Base-by-base conservation (phyloP, 306 rosid genomes). In the Casuarina cunninghamiana region DNA sequence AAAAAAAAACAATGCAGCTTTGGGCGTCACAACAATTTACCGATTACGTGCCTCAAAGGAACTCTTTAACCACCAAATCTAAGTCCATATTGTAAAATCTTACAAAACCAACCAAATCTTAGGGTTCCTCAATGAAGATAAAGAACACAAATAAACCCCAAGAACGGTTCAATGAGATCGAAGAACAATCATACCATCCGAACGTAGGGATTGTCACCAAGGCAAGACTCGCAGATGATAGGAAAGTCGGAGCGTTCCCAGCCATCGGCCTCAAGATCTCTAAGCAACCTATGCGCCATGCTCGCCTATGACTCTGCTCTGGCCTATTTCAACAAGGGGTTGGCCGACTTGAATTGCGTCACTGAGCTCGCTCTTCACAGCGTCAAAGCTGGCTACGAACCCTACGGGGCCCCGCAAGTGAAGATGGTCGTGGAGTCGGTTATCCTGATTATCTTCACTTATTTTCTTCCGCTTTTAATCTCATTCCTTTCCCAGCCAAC, bases 231-330 rank as follows among this genome's bases (percentile, higher is more conserved):
- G 45, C 91, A 88, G 78, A 85, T 85, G 77, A 88, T 88, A 32
- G 91, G 91, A 70, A 88, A 88, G 39, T 88, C 91, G 39, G 91
- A 85, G 19, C 91, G 87, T 4, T 88, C 91, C 91, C 91, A 88
- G 11, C 91, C 91, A 6, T 88, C 91, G 10, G 89, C 91, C 78
- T 88, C 86, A n/a, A 78, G 89, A 58, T 88, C 87, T 49, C 91
- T 83, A 9, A 88, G 81, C 83, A 88, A 73, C 54, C 91, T 58
- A 61, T 88, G 91, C 60, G 89, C 91, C 91, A 88, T 87, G 77
- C 0, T 71, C 5, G 5, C 48, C 66, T 58, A 61, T 12, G 61
- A 15, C 44, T 32, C 3, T 61, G 43, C 13, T 35, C 10, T 62
- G 43, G 19, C 44, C 43, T 35, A 4, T 41, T 6, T 13, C 43